Conservation (phyloP, 441 rosid species). For the Flueggea neowawraea region DNA sequence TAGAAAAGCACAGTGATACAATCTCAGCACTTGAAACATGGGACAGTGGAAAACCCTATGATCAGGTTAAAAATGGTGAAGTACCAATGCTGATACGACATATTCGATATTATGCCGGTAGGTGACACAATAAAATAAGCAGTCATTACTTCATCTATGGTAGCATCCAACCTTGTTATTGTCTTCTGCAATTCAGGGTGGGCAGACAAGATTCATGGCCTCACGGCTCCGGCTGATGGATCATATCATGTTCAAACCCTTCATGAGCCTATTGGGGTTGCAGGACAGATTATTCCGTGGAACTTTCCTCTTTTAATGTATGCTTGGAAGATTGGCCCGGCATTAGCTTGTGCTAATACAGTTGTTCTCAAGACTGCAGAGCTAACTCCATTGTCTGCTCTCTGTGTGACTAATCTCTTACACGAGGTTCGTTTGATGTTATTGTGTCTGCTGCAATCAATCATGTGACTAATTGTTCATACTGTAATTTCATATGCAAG, state of each 20-base stretch:
- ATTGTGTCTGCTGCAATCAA: too few relatives aligned
- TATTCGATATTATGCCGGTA: constrained; percentile 87
- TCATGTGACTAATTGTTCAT: too few relatives aligned
- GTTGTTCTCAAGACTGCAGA: constrained; percentile 58
- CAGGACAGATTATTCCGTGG: constrained; percentile 22
- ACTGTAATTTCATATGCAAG: too few relatives aligned
- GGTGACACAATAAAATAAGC: not conserved
- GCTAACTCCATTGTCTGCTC: constrained; percentile 61
- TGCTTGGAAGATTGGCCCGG: constrained; percentile 64
- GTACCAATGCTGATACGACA: constrained; percentile 69
- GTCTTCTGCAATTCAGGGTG: too few relatives aligned
- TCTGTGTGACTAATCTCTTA: constrained; percentile 15
- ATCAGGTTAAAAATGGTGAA: constrained; percentile 62
- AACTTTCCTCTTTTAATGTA: constrained; percentile 56
- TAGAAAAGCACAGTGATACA: constrained; percentile 79
- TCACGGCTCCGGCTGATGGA: constrained; percentile 64
- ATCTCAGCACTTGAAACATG: constrained; percentile 81
- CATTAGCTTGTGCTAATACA: constrained; percentile 57
- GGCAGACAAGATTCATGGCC: constrained; percentile 62
- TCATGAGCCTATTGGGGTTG: constrained; percentile 45
- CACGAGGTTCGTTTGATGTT: too few relatives aligned
- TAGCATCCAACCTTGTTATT: too few relatives aligned
- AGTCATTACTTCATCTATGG: too few relatives aligned
- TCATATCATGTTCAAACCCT: constrained; percentile 26
- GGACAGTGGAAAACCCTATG: constrained; percentile 87